A percentile compares a stretch with the other conserved stretches of the same genome.
These are phyloP conservation scores for Exutisphaerella laricina DNA, from an alignment of 2,329 filamentous ascomycete genomes.

Conservation along the genomic window DNA sequence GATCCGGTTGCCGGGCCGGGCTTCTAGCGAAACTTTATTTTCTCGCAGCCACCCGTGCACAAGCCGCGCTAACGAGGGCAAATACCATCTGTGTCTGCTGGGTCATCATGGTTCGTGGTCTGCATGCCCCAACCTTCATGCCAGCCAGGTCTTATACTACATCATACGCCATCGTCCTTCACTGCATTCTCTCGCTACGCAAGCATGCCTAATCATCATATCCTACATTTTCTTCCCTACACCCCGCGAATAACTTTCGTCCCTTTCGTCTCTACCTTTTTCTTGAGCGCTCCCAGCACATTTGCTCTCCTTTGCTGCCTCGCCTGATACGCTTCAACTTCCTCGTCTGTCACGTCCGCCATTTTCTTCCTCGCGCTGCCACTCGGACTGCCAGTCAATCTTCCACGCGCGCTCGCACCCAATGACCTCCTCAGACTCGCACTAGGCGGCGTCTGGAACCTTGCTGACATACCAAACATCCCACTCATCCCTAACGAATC, in stretches of 20 bases:
- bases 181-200: too few relatives aligned
- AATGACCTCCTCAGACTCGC: constrained; percentile 29
- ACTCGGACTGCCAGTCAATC: constrained; percentile 26
- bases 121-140: too few relatives aligned
- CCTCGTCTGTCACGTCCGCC: constrained; percentile 38
- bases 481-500: constrained; percentile 33
- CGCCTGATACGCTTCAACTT: constrained; percentile 36
- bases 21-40: too few relatives aligned
- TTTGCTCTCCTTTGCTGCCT: constrained; percentile 33
- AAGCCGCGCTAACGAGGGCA: too few relatives aligned
- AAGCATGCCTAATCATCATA: too few relatives aligned
- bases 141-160: too few relatives aligned
- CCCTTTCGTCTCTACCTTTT: constrained; percentile 30
- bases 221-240: too few relatives aligned
- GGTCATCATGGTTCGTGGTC: too few relatives aligned
- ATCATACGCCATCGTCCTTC: too few relatives aligned
- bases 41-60: too few relatives aligned
- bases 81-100: too few relatives aligned
- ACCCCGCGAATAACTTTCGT: constrained; percentile 17
- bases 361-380: constrained; percentile 34
- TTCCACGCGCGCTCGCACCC: constrained; percentile 19
- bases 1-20: too few relatives aligned
- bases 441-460: constrained; percentile 28
- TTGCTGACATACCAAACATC: constrained; percentile 30
- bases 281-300: constrained; percentile 37